Conservation (phyloP, 2,329 filamentous ascomycete species). For the Penicillium sp. region DNA sequence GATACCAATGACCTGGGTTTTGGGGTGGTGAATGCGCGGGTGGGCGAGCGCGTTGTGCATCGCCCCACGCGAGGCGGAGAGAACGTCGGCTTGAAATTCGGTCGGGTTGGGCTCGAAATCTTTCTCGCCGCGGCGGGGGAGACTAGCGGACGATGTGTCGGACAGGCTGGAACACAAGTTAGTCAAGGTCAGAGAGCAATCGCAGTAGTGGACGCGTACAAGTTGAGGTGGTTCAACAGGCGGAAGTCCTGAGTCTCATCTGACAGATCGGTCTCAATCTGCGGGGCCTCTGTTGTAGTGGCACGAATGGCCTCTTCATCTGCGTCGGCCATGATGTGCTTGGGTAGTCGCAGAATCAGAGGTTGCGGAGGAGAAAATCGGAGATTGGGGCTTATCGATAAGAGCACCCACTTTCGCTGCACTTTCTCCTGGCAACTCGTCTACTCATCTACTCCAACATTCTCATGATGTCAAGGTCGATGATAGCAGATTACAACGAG, state of each 20-base stretch:
- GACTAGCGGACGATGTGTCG: slow-evolving; percentile 42
- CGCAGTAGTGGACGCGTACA: slow-evolving; percentile 32
- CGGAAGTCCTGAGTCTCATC: slow-evolving; percentile 88
- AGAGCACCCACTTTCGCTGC: slow-evolving; percentile 4
- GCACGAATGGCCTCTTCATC: slow-evolving; percentile 43
- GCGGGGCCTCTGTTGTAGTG: slow-evolving; percentile 28
- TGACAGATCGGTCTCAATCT: slow-evolving; percentile 62
- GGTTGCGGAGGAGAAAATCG: slow-evolving; percentile 12
- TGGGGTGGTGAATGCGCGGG: slow-evolving; percentile 70
- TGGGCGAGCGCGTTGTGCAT: slow-evolving; percentile 85
- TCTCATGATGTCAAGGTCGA: not conserved
- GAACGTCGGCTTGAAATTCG: slow-evolving; percentile 69
- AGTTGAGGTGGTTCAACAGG: slow-evolving; percentile 60
- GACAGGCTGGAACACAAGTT: slow-evolving; percentile 26
- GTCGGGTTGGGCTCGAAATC: slow-evolving; percentile 96
- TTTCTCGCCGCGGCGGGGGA: slow-evolving; percentile 90
- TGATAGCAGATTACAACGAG: slow-evolving; percentile 17
- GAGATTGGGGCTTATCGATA: slow-evolving; percentile 25
- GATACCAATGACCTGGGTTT: slow-evolving; percentile 65
- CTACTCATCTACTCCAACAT: not conserved
- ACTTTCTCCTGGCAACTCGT: not conserved
- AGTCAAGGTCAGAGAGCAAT: slow-evolving; percentile 6
- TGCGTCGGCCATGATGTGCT: slow-evolving; percentile 41
- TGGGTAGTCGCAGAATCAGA: not conserved
- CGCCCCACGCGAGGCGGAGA: slow-evolving; percentile 77